Percentiles rank a stretch among this genome's conserved stretches.
Evolutionary conservation across 805 yeast species (phyloP).

Genomic region (Wilhelminamyces savonicus): DNA sequence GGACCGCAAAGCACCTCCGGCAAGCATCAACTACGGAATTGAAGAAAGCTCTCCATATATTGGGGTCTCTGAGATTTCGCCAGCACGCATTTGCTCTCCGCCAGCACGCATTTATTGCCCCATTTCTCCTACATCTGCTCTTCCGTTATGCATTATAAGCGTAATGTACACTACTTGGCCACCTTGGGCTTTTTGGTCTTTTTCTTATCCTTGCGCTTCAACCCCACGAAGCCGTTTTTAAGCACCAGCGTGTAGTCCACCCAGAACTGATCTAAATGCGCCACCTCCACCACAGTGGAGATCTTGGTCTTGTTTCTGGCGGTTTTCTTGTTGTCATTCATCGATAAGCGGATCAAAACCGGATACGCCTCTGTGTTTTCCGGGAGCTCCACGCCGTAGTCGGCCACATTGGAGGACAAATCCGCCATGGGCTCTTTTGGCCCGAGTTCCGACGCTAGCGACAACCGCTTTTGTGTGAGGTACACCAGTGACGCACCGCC

Average conservation of each 20-base stretch:
- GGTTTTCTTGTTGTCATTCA: conserved; percentile 48
- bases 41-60: no score
- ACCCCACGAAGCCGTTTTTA: conserved; percentile 67
- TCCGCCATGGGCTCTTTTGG: conserved; percentile 12
- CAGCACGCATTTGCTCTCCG: no score
- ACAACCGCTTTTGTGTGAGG: conserved; percentile 52
- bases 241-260: conserved; percentile 59
- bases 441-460: conserved; percentile 9
- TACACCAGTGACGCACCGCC: conserved; percentile 48
- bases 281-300: conserved; percentile 65
- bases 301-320: conserved; percentile 54
- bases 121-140: neutral
- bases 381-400: conserved; percentile 7
- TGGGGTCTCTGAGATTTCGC: no score
- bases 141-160: neutral
- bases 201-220: conserved; percentile 78
- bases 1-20: no score
- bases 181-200: conserved; percentile 50
- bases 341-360: conserved; percentile 61
- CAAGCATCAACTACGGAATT: no score
- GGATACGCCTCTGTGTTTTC: conserved; percentile 42
- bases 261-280: conserved; percentile 70
- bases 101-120: no score
- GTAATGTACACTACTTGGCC: conserved; percentile 11
- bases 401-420: conserved; percentile 28